Conservation (phyloP, 2,329 filamentous ascomycete species). For the Nigrospora osmanthi region DNA sequence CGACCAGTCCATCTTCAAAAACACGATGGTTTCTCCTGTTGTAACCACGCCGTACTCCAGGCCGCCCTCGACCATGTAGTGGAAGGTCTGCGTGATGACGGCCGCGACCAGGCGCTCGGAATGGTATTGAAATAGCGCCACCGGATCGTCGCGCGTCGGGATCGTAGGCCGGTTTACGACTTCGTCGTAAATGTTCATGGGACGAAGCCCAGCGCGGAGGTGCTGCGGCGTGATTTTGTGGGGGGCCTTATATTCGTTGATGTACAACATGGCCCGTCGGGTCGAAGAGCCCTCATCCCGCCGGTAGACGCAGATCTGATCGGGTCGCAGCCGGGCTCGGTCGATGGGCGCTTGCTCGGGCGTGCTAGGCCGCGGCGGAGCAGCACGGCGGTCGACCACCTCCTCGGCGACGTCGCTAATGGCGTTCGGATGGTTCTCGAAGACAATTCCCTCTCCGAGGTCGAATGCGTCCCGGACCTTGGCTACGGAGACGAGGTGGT, state of each 20-base stretch:
- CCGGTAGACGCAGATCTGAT: slow-evolving; percentile 22
- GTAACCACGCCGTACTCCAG: slow-evolving; percentile 33
- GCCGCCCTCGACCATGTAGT: slow-evolving; percentile 39
- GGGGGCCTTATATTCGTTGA: slow-evolving; percentile 38
- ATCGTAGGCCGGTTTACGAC: slow-evolving; percentile 20
- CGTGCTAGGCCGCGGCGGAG: too few relatives aligned
- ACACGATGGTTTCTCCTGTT: slow-evolving; percentile 34
- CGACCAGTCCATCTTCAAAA: slow-evolving; percentile 26
- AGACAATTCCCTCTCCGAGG: slow-evolving; percentile 20
- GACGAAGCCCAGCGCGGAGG: slow-evolving; percentile 31
- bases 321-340: slow-evolving; percentile 12
- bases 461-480: slow-evolving; percentile 8
- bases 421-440: slow-evolving; percentile 20
- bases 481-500: slow-evolving; percentile 12
- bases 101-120: slow-evolving; percentile 29
- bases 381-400: background rate
- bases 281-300: slow-evolving; percentile 4
- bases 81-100: slow-evolving; percentile 37
- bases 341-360: too few relatives aligned
- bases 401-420: slow-evolving; percentile 14
- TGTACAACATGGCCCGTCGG: slow-evolving; percentile 16
- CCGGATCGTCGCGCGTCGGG: slow-evolving; percentile 14
- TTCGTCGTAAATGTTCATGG: slow-evolving; percentile 30
- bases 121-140: slow-evolving; percentile 24
- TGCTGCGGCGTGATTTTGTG: slow-evolving; percentile 34